Base-by-base conservation (phyloP, 108 stramenopile genomes). In the Seminavis robusta region DNA sequence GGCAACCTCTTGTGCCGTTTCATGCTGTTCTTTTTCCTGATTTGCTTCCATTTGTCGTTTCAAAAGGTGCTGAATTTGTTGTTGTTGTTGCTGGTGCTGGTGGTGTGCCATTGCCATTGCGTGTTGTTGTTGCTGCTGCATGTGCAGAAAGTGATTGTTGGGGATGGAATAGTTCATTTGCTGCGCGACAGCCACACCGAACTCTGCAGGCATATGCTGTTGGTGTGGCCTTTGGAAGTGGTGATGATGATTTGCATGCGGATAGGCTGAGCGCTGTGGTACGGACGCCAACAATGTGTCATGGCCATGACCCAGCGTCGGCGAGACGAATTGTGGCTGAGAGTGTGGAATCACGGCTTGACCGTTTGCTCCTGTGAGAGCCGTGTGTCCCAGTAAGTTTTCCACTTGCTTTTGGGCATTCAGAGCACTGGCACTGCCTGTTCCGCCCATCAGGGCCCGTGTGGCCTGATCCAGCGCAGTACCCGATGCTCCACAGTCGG, bases 401-500 rank as follows among this genome's bases (percentile, higher is more conserved):
- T 78, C 74, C 10, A 68, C 76, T 34, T 76, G 58, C 34, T 71
- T 77, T 4, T 56, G 54, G 21, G 77, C 62, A 43, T 57, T 52
- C 0, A 40, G 60, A 43, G 39, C 20, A 13, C 34, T 15, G 27
- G 16, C 36, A 45, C 52, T 27, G 27, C 32, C 30, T 15, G 41
- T 31, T 40, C 33, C 52, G 5, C 56, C 61, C 48, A 69, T 20
- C 31, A 76, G 59, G n/a, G 68, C 71, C 41, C 61, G 54, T 27
- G 57, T 71, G 30, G 65, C 72, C 36, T 80, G 66, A 66, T 92
- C 90, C 23, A 92, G 61, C 23, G 86, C 78, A 37, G 90, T 76
- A 49, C 86, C 90, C 11, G 76, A 52, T n/a, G 84, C 79, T 47
- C 81, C 78, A 52, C 90, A 92, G 66, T 92, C 86, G 33, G 86